Percentiles rank a stretch among this genome's conserved stretches.
Evolutionary conservation across 2,329 filamentous ascomycete genomes (phyloP).

Genomic region (Epichloe gansuensis): DNA sequence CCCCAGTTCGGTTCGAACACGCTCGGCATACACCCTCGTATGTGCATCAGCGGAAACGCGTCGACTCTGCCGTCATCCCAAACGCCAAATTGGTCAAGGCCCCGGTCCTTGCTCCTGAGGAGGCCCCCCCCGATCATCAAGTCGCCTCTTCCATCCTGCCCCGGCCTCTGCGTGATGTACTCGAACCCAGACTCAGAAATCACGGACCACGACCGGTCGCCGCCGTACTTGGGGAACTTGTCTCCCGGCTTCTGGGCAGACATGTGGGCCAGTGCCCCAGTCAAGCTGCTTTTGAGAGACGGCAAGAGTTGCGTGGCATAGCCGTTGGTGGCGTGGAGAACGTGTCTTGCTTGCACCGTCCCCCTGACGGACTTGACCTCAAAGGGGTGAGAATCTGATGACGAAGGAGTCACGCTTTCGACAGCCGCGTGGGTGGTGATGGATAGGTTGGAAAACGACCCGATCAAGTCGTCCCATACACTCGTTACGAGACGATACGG

Average conservation of each 20-base stretch:
- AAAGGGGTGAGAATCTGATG: slow-evolving; percentile 20
- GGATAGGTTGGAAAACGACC: slow-evolving; percentile 19
- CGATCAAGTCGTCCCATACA: slow-evolving; percentile 29
- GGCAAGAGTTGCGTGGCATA: slow-evolving; percentile 39
- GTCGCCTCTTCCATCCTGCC: slow-evolving; percentile 23
- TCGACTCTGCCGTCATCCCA: slow-evolving; percentile 32
- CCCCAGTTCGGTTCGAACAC: slow-evolving; percentile 29
- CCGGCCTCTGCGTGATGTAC: slow-evolving; percentile 36
- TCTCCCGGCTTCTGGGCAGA: slow-evolving; percentile 31
- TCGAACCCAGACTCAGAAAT: slow-evolving; percentile 35
- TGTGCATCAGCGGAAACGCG: slow-evolving; percentile 24
- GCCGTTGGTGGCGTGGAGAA: slow-evolving; percentile 47
- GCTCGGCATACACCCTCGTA: slow-evolving; percentile 28
- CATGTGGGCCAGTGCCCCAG: slow-evolving; percentile 35
- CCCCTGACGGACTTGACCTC: slow-evolving; percentile 32
- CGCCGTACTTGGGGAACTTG: slow-evolving; percentile 17
- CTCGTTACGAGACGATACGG: slow-evolving; percentile 36
- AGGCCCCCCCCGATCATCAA: slow-evolving; percentile 44
- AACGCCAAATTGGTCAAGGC: slow-evolving; percentile 32
- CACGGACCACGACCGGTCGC: slow-evolving; percentile 36
- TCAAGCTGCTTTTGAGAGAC: slow-evolving; percentile 30
- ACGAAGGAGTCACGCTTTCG: slow-evolving; percentile 12
- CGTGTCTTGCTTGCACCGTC: slow-evolving; percentile 29
- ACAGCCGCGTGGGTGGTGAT: slow-evolving; percentile 28
- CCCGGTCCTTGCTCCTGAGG: slow-evolving; percentile 26